Evolutionary conservation across 805 yeast species (phyloP).

Genomic region (Metschnikowia lachancei): DNA sequence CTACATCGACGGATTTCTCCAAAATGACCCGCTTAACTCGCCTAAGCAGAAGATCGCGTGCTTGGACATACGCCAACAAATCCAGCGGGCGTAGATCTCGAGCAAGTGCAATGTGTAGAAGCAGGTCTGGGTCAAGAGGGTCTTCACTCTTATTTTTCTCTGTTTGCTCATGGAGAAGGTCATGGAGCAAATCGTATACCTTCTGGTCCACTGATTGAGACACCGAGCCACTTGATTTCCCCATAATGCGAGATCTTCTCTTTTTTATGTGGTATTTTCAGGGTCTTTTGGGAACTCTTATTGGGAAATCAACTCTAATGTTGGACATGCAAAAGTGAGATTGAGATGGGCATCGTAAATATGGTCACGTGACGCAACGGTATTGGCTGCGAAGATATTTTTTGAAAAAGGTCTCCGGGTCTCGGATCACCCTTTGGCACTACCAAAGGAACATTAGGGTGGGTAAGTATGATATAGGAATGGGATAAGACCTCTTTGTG

Average conservation of each 20-base stretch:
- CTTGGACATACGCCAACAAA: conserved; percentile 56
- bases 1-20: conserved; percentile 62
- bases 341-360: neutral
- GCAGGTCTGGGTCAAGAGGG: conserved; percentile 35
- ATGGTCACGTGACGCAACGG: neutral
- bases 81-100: conserved; percentile 53
- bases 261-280: too few species aligned
- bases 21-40: conserved; percentile 66
- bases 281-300: too few species aligned
- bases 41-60: conserved; percentile 62
- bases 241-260: conserved; percentile 6
- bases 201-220: conserved; percentile 47
- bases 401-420: too few species aligned
- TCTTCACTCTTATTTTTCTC: conserved; percentile 35
- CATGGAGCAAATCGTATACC: conserved; percentile 53
- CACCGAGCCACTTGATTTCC: conserved; percentile 10
- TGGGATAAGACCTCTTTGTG: too few species aligned
- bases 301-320: neutral
- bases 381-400: too few species aligned
- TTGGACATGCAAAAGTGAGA: too few species aligned
- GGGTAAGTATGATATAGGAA: too few species aligned
- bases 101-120: conserved; percentile 55
- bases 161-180: conserved; percentile 59
- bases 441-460: too few species aligned
- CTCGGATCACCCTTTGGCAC: too few species aligned